phyloP scores from a whole-genome alignment of 805 yeast species.

The Yamadazyma scolyti region DNA sequence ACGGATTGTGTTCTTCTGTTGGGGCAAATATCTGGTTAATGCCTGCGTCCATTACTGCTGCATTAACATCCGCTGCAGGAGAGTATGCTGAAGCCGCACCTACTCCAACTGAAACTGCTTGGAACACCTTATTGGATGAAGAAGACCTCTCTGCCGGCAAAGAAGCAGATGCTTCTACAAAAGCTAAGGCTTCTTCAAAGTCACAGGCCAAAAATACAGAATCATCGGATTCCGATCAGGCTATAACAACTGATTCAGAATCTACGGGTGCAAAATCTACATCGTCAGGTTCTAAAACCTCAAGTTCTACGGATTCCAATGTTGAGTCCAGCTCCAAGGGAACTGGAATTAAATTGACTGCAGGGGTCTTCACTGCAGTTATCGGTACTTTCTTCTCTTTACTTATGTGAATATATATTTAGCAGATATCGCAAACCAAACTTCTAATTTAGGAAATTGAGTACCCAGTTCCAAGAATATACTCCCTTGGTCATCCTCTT shows the following conservation, averaged over 20 bases:
- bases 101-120: slow-evolving; percentile 8
- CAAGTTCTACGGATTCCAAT: neutral
- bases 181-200: slow-evolving; percentile 3
- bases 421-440: neutral
- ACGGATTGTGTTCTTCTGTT: slow-evolving; percentile 35
- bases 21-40: slow-evolving; percentile 34
- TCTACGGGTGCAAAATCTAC: slow-evolving; percentile 6
- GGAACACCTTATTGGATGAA: slow-evolving; percentile 4
- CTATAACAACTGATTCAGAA: slow-evolving; percentile 5
- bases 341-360: slow-evolving; percentile 4
- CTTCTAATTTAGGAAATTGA: neutral
- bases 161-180: slow-evolving; percentile 2
- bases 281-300: slow-evolving; percentile 1
- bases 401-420: slow-evolving; percentile 2
- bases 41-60: slow-evolving; percentile 23
- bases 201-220: slow-evolving; percentile 1
- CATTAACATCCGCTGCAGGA: slow-evolving; percentile 19
- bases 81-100: slow-evolving; percentile 16
- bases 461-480: too few species aligned
- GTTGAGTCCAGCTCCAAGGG: too few species aligned
- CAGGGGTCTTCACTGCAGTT: slow-evolving; percentile 8
- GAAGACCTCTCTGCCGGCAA: slow-evolving; percentile 1
- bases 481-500: too few species aligned
- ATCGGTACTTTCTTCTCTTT: slow-evolving; percentile 8
- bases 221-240: slow-evolving; percentile 1